Conservation (phyloP, 164 flowering plant genomes). For the Annona squamosa region DNA sequence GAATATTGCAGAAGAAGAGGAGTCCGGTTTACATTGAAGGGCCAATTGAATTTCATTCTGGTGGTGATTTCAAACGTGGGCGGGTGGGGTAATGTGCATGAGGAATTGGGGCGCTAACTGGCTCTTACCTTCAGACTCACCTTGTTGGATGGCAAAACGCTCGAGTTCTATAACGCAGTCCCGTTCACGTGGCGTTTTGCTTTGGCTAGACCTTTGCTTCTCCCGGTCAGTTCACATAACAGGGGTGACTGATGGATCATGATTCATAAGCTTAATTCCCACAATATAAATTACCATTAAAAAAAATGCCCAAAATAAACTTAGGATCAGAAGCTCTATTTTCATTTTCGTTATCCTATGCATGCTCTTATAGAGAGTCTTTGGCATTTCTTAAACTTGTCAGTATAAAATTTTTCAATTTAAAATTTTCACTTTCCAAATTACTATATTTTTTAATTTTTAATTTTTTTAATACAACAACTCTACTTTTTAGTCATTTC, state of each 20-base stretch:
- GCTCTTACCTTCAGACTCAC: conserved; percentile 50
- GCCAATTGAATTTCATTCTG: conserved; percentile 59
- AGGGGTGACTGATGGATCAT: background rate
- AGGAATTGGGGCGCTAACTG: conserved; percentile 89
- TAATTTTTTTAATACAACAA: too few relatives aligned
- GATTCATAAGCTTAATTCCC: too few relatives aligned
- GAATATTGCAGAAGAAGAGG: conserved; percentile 48
- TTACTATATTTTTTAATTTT: too few relatives aligned
- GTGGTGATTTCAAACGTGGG: conserved; percentile 72
- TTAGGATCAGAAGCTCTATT: too few relatives aligned
- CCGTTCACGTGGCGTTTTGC: conserved; percentile 50
- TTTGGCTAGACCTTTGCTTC: conserved; percentile 67
- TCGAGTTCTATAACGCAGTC: conserved; percentile 41
- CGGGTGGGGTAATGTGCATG: conserved; percentile 61
- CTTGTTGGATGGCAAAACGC: conserved; percentile 43
- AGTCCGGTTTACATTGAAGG: conserved; percentile 68
- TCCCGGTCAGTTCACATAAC: conserved; percentile 35
- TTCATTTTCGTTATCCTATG: too few relatives aligned
- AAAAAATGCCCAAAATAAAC: too few relatives aligned
- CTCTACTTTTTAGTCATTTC: too few relatives aligned
- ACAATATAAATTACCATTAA: too few relatives aligned
- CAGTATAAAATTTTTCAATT: too few relatives aligned
- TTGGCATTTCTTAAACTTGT: too few relatives aligned
- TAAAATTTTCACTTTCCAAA: too few relatives aligned
- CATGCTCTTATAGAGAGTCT: too few relatives aligned